A percentile compares a stretch with the other conserved stretches of the same genome.
Conservation (phyloP, 169 alveolate genomes). For the Plasmodium berghei region DNA sequence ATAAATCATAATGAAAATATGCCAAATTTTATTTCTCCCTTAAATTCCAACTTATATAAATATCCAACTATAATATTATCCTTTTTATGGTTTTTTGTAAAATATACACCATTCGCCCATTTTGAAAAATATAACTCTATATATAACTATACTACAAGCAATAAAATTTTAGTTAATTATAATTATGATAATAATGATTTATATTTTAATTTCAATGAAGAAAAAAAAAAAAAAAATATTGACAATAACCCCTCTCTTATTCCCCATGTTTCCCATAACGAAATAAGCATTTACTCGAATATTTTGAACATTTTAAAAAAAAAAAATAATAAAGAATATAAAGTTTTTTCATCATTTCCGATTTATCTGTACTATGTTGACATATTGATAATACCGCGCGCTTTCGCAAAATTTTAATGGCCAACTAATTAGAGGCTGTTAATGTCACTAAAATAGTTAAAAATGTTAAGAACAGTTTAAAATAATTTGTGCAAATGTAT, state of each 20-base stretch:
- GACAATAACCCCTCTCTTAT: too few relatives aligned
- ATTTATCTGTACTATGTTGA: constrained; percentile 54
- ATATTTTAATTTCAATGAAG: background rate
- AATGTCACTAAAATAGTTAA: too few relatives aligned
- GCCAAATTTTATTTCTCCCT: constrained; percentile 5
- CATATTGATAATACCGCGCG: background rate
- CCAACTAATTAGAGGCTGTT: background rate
- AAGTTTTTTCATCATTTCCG: constrained; percentile 6
- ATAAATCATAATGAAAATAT: background rate
- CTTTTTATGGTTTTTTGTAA: constrained; percentile 19
- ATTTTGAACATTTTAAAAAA: constrained; percentile 24
- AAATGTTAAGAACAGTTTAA: too few relatives aligned
- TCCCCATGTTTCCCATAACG: constrained; percentile 54
- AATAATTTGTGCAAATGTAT: background rate
- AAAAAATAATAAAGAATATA: constrained; percentile 1
- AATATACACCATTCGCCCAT: constrained; percentile 6
- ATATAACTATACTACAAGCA: constrained; percentile 14
- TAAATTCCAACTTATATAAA: constrained; percentile 4
- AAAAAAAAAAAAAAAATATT: too few relatives aligned
- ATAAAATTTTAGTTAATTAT: constrained; percentile 22
- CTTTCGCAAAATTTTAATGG: background rate
- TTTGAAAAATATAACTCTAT: constrained; percentile 67
- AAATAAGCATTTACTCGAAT: constrained; percentile 11
- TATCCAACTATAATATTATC: too few relatives aligned
- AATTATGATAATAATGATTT: background rate